Evolutionary conservation across 805 yeast genomes (phyloP).

Genomic region (Dipodascopsis tothii): DNA sequence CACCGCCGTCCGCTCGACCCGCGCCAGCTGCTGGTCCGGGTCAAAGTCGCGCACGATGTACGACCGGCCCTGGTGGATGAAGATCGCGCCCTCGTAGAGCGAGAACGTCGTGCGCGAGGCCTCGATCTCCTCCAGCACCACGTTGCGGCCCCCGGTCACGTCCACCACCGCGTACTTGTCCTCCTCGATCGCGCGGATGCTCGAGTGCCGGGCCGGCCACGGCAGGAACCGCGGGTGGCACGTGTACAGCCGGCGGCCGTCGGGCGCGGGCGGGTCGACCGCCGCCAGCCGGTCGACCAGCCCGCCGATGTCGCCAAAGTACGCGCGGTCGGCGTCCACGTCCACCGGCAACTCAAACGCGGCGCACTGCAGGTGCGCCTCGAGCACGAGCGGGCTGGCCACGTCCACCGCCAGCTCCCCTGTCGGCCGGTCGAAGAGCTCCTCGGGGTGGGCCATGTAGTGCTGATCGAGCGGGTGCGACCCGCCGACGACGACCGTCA

Average conservation of each 20-base stretch:
- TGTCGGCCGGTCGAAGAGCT: slow-evolving; percentile 45
- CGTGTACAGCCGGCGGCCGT: slow-evolving; percentile 38
- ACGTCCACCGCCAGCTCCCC: slow-evolving; percentile 56
- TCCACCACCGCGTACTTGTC: slow-evolving; percentile 84
- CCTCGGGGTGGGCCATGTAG: slow-evolving; percentile 62
- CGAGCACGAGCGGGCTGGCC: slow-evolving; percentile 55
- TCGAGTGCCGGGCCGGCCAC: slow-evolving; percentile 70
- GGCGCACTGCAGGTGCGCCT: slow-evolving; percentile 89
- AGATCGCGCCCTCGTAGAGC: slow-evolving; percentile 78
- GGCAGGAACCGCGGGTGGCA: slow-evolving; percentile 59
- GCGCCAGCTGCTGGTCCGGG: slow-evolving; percentile 69
- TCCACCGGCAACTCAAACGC: slow-evolving; percentile 74
- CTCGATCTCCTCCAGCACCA: slow-evolving; percentile 82
- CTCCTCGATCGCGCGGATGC: slow-evolving; percentile 77
- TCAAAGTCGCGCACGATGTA: slow-evolving; percentile 81
- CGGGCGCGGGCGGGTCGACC: slow-evolving; percentile 36
- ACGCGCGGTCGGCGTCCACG: slow-evolving; percentile 45
- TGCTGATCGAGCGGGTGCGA: slow-evolving; percentile 80
- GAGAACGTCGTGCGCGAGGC: slow-evolving; percentile 85
- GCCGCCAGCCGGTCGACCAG: slow-evolving; percentile 31
- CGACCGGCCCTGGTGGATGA: slow-evolving; percentile 87
- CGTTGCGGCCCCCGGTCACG: slow-evolving; percentile 64
- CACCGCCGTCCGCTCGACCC: slow-evolving; percentile 79
- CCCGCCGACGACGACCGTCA: slow-evolving; percentile 78
- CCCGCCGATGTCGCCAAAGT: slow-evolving; percentile 42